phyloP scores from a whole-genome alignment of 441 rosid genomes.

The Hura crepitans region DNA sequence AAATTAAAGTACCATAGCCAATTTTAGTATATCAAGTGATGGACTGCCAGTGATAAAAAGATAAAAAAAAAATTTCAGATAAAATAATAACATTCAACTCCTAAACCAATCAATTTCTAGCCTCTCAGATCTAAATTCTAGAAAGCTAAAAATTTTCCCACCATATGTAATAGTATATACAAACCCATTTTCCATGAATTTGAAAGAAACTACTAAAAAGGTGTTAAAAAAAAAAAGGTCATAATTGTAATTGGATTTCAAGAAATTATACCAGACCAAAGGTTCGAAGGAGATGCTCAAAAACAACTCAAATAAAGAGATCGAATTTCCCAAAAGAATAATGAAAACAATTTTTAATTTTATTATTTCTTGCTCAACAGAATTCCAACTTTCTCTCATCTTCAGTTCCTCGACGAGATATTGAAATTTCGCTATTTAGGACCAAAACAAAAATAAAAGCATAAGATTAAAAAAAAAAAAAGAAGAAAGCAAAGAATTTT shows the following conservation, averaged over 20 bases:
- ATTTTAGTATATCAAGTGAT: not conserved
- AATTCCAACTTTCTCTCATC: not conserved
- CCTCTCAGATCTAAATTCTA: conserved; percentile 7
- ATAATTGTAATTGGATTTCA: not conserved
- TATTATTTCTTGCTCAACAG: not conserved
- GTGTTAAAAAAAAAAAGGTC: no score
- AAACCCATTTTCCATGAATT: no score
- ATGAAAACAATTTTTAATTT: not conserved
- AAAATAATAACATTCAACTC: not conserved
- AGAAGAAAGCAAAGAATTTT: not conserved
- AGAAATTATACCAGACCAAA: not conserved
- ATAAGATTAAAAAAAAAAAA: not conserved
- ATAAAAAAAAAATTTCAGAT: conserved; percentile 2
- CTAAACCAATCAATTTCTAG: not conserved
- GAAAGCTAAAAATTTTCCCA: not conserved
- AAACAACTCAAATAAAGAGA: not conserved
- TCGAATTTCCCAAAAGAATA: not conserved
- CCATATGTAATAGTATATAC: not conserved
- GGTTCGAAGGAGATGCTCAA: not conserved
- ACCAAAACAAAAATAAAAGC: no score
- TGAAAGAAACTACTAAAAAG: not conserved
- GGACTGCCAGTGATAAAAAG: not conserved
- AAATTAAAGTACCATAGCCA: conserved; percentile 5
- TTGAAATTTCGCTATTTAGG: not conserved
- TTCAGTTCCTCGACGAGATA: no score